Evolutionary conservation across 1,284 basidiomycete genomes (phyloP), one percentile per base, ranked within the genome.

Genomic region (Trichosporon faecale): DNA sequence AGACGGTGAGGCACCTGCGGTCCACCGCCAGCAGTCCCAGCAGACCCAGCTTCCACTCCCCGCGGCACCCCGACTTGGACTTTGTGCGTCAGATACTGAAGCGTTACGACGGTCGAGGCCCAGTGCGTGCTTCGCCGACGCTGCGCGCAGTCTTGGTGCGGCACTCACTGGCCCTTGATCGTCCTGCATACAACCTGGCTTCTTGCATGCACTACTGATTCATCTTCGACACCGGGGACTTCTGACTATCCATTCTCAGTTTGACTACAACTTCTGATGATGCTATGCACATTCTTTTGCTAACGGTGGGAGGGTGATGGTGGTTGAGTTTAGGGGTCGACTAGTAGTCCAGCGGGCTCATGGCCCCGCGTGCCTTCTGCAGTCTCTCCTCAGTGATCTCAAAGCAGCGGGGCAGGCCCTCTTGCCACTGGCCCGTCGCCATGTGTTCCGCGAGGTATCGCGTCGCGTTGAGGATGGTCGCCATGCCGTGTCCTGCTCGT

Each of bases 371-470:
- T 3, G 68, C 64, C 2, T 25, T 49, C 33, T 65, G 23, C 14
- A 69, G 55, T 1, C 68, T 49, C 55, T 66, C 68, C 16, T 65
- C 61, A 3, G 68, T 66, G 40, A 69, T 61, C 49, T 69, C 52
- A 23, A 69, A 69, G 29, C 37, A 52, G 7, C 66, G 55, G 11
- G 71, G 71, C 2, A 69, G 25, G 0, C 66, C 25, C 27, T 68
- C 61, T 44, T 76, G 74, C 76, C 76, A 76, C 16, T 66, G 5
- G 3, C 72, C 74, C 5, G 67, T 68, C 35, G 67, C 64, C n/a
- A 77, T 52, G 29, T 74, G 70, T 16, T 68, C 52, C 0, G 74
- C 76, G 6, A 78, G 68, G 3, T 71, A 69, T 0, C 73, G 70
- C 0, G 74, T 74, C 29, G 71, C 69, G 55, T 64, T 72, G 60